These are phyloP conservation scores for Claviceps maximensis DNA, from an alignment of 2,329 filamentous ascomycete species.

Conservation along the genomic window DNA sequence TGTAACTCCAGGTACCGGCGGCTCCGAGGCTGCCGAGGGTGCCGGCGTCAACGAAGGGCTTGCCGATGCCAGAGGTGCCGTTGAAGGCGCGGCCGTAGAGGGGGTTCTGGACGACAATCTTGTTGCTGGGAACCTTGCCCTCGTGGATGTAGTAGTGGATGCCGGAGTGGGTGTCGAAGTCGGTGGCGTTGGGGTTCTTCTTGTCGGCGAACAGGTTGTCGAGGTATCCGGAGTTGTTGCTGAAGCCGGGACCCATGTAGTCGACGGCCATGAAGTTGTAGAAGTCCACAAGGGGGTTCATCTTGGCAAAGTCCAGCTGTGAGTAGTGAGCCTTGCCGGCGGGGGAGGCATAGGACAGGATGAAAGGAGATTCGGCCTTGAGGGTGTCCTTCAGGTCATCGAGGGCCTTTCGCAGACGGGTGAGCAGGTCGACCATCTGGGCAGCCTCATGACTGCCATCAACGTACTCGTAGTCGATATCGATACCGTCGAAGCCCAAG, in stretches of 20 bases:
- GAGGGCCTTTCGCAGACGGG: conserved; percentile 28
- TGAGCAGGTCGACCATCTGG: conserved; percentile 29
- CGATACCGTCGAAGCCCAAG: conserved; percentile 44
- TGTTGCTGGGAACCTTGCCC: conserved; percentile 41
- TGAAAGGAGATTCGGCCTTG: conserved; percentile 31
- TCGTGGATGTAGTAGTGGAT: conserved; percentile 37
- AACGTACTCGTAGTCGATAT: conserved; percentile 46
- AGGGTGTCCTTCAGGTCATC: conserved; percentile 25
- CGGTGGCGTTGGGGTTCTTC: conserved; percentile 42
- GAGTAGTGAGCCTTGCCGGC: conserved; percentile 36
- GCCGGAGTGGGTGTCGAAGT: conserved; percentile 54
- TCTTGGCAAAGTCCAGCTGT: conserved; percentile 34
- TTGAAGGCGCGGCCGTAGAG: conserved; percentile 66
- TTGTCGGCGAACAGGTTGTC: conserved; percentile 51
- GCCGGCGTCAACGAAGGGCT: conserved; percentile 49
- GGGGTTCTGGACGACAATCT: conserved; percentile 64
- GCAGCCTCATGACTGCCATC: conserved; percentile 23
- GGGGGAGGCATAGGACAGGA: conserved; percentile 35
- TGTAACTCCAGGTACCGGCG: conserved; percentile 59
- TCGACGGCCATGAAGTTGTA: conserved; percentile 58
- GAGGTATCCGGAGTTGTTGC: conserved; percentile 47
- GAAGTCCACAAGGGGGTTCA: conserved; percentile 42
- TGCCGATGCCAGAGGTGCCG: conserved; percentile 53
- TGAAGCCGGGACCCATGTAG: conserved; percentile 53
- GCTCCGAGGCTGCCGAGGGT: conserved; percentile 35